Evolutionary conservation across 768 basidiomycete species (phyloP), one percentile per base, ranked within the genome.

Genomic region (Collybia sp.): DNA sequence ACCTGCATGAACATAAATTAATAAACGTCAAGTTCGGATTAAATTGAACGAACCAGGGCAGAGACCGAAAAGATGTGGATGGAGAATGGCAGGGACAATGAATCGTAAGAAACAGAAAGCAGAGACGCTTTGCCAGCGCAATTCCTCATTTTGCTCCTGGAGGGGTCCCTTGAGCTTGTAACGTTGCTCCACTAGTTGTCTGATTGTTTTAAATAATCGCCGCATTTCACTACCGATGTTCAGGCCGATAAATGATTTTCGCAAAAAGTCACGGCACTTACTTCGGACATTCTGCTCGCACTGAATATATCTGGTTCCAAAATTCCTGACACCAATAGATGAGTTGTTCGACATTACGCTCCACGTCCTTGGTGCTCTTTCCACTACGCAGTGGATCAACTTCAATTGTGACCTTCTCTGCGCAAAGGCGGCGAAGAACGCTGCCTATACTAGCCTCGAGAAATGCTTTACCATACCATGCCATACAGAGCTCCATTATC

Each of bases 21-120:
- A 46, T 39, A 18, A 16, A 25, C 42, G 37, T 13, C n/a, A 41
- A 20, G n/a, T 30, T 6, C 19, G 31, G 6, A 35, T n/a, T n/a
- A 37, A 30, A 36, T n/a, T 3, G 12, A 1, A 58, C 68, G 30
- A 60, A 88, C 89, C 89, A 60, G 81, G 79, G 53, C 72, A 82
- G 43, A 94, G 69, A 18, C 87, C 83, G 58, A 89, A 93, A 4
- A 91, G 65, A 62, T 92, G 87, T 1, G 92, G 92, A 59, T 89
- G 80, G n/a, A 93, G 73, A 47, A 94, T 87, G 17, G 88, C 92
- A 30, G 92, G 93, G 18, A 90, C 88, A 49, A 94, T 85, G 62
- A 93, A 92, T 35, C 92, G 79, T 36, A 94, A 74, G 65, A 93
- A 94, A 59, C 87, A 82, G 59, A 94, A 93, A 1, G 92, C 91